Evolutionary conservation across 495 filamentous ascomycete genomes (phyloP).

Genomic region (Amniculicola lignicola): DNA sequence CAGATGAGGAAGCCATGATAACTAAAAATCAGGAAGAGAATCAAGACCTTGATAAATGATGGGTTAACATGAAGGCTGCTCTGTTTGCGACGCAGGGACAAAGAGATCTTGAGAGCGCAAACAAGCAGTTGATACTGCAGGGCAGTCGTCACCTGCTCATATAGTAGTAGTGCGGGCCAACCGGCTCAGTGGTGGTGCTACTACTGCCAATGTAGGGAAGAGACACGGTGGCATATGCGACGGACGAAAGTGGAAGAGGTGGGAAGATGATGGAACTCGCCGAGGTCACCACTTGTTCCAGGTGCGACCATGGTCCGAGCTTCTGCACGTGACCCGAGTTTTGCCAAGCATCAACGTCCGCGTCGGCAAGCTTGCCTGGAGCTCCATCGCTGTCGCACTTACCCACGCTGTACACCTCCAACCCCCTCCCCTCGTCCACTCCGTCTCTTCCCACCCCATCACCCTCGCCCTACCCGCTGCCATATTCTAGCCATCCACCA

Average conservation of each 20-base stretch:
- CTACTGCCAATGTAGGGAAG: no score
- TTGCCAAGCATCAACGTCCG: background rate
- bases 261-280: no score
- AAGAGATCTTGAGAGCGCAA: no score
- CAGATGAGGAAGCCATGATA: slow-evolving; percentile 40
- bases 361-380: slow-evolving; percentile 29
- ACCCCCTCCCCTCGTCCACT: background rate
- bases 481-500: slow-evolving; percentile 44
- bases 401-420: background rate
- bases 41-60: background rate
- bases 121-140: no score
- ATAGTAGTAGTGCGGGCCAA: no score
- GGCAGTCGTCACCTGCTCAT: no score
- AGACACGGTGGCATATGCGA: no score
- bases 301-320: slow-evolving; percentile 28
- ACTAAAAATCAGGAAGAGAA: background rate
- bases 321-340: slow-evolving; percentile 21
- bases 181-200: no score
- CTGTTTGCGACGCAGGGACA: background rate
- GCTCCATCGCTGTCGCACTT: slow-evolving; percentile 9
- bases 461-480: background rate
- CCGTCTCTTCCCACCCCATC: background rate
- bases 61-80: background rate
- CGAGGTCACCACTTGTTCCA: no score
- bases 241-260: no score